These are phyloP conservation scores for Phytomonas sp. DNA, from an alignment of 208 protist genomes.

Conservation along the genomic window DNA sequence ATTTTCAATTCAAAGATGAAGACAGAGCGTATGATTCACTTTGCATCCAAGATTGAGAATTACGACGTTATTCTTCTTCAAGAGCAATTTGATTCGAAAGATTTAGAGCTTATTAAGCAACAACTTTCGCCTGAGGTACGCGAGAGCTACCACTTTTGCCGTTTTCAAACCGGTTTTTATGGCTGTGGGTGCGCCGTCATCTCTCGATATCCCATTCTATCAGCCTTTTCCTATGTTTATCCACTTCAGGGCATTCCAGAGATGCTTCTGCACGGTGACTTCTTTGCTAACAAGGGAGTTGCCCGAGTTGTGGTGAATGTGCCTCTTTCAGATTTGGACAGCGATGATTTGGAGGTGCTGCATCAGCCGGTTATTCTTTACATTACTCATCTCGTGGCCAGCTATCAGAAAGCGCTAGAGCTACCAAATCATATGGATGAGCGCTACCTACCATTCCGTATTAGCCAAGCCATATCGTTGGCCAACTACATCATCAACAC, in stretches of 20 bases:
- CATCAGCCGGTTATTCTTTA: conserved; percentile 60
- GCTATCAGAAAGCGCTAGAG: conserved; percentile 60
- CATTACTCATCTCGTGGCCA: conserved; percentile 75
- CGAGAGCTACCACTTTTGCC: conserved; percentile 46
- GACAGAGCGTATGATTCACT: conserved; percentile 58
- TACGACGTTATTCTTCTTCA: conserved; percentile 84
- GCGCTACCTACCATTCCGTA: conserved; percentile 69
- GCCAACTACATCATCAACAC: conserved; percentile 69
- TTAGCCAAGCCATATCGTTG: conserved; percentile 72
- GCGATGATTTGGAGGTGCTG: conserved; percentile 8
- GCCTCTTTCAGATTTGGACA: conserved; percentile 17
- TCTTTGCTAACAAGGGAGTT: conserved; percentile 84
- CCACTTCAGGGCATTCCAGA: conserved; percentile 80
- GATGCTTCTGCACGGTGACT: conserved; percentile 82
- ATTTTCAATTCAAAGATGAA: conserved; percentile 86
- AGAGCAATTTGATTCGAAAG: conserved; percentile 71
- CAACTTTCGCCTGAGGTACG: conserved; percentile 30
- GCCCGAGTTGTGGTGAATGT: conserved; percentile 60
- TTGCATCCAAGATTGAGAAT: conserved; percentile 63
- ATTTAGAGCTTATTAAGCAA: conserved; percentile 60
- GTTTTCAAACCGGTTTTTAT: conserved; percentile 81
- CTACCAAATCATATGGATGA: conserved; percentile 56
- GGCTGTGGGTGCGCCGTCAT: conserved; percentile 80
- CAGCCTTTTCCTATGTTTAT: conserved; percentile 67
- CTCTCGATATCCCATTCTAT: conserved; percentile 70